A percentile compares a stretch with the other conserved stretches of the same genome.
phyloP scores from a whole-genome alignment of 2,329 filamentous ascomycete genomes.

The Parasarocladium wereldwijsianum region DNA sequence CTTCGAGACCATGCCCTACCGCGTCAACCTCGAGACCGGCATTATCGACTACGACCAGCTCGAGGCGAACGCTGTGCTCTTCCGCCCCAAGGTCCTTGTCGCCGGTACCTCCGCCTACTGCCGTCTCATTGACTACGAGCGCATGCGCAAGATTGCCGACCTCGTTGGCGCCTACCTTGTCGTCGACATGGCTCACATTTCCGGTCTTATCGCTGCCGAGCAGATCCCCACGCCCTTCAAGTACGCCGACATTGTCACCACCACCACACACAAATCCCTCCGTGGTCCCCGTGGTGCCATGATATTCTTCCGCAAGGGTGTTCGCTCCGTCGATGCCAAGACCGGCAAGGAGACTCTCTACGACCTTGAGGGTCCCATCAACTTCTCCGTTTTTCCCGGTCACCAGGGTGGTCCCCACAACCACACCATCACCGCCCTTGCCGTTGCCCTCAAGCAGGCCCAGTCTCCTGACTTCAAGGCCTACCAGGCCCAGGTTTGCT shows the following conservation, averaged over 20 bases:
- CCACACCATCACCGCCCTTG: conserved; percentile 95
- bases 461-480: conserved; percentile 78
- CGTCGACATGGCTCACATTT: conserved; percentile 98
- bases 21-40: conserved; percentile 75
- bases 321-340: conserved; percentile 81
- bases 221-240: conserved; percentile 90
- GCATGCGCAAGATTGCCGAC: conserved; percentile 93
- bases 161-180: conserved; percentile 87
- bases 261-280: conserved; percentile 97
- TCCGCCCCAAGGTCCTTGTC: conserved; percentile 90
- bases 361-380: conserved; percentile 91
- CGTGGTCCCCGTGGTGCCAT: conserved; percentile 95
- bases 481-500: conserved; percentile 85
- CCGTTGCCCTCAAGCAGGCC: conserved; percentile 91
- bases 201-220: conserved; percentile 80
- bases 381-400: conserved; percentile 97
- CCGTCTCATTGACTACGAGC: conserved; percentile 88
- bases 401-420: conserved; percentile 99
- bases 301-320: conserved; percentile 99
- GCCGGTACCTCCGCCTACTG: conserved; percentile 97
- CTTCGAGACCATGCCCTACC: conserved; percentile 98
- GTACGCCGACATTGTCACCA: conserved; percentile 91
- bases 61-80: conserved; percentile 78
- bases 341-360: conserved; percentile 80
- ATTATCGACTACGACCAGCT: conserved; percentile 95